Conservation (phyloP, 441 rosid genomes). For the Mallotus repandus region DNA sequence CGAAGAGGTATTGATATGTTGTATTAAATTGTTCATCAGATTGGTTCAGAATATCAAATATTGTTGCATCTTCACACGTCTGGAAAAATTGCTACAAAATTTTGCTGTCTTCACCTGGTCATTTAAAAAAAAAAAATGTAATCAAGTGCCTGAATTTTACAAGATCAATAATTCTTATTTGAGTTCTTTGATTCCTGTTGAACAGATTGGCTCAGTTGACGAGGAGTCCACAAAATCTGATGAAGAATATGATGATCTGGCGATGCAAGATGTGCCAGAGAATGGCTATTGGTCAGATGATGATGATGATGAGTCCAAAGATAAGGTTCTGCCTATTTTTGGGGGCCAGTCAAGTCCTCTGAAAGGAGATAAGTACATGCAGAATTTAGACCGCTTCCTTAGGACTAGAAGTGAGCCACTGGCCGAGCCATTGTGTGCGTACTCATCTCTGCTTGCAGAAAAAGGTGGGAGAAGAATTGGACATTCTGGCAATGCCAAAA, state of each 20-base stretch:
- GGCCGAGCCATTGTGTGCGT: slow-evolving; percentile 44
- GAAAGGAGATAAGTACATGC: slow-evolving; percentile 49
- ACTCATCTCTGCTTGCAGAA: slow-evolving; percentile 39
- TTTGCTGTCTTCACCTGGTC: neutral
- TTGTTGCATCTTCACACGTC: no score
- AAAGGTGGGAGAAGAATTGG: slow-evolving; percentile 35
- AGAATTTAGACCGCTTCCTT: slow-evolving; percentile 57
- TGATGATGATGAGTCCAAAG: slow-evolving; percentile 31
- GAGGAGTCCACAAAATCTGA: slow-evolving; percentile 93
- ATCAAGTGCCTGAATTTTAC: neutral
- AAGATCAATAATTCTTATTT: neutral
- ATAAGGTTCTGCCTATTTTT: slow-evolving; percentile 30
- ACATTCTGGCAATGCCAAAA: slow-evolving; percentile 35
- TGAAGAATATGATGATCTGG: slow-evolving; percentile 93
- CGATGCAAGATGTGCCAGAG: slow-evolving; percentile 62
- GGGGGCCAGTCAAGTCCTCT: slow-evolving; percentile 22
- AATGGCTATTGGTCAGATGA: slow-evolving; percentile 62
- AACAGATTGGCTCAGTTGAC: slow-evolving; percentile 91
- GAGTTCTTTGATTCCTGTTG: slow-evolving; percentile 6
- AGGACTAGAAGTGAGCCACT: slow-evolving; percentile 39
- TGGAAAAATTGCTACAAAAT: neutral
- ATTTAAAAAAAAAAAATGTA: neutral
- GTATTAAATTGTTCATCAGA: neutral
- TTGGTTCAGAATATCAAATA: neutral
- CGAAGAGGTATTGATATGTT: slow-evolving; percentile 60